Evolutionary conservation across 345 rosid genomes (phyloP).

Genomic region (Acer campestre): DNA sequence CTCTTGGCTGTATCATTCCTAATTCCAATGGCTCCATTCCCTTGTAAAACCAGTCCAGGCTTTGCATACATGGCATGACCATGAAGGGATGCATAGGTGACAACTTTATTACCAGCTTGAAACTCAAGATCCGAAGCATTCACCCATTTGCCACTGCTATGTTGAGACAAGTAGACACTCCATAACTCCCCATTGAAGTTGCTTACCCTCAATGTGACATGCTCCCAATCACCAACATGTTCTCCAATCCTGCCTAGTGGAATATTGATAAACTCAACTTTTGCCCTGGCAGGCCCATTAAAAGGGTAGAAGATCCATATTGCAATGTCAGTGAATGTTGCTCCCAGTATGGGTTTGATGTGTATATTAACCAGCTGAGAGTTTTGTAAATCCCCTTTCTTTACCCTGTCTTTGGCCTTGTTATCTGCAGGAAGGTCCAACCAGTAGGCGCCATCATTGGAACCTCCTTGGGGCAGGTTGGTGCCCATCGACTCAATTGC

Average conservation of each 20-base stretch:
- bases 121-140: slow-evolving; percentile 65
- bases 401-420: slow-evolving; percentile 50
- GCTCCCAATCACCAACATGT: slow-evolving; percentile 96
- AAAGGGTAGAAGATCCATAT: slow-evolving; percentile 86
- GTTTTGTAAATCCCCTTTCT: slow-evolving; percentile 63
- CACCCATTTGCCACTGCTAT: slow-evolving; percentile 76
- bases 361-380: slow-evolving; percentile 56
- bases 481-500: slow-evolving; percentile 52
- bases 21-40: slow-evolving; percentile 55
- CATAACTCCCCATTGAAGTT: slow-evolving; percentile 70
- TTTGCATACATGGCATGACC: slow-evolving; percentile 83
- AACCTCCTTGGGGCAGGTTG: slow-evolving; percentile 89
- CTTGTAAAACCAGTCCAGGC: slow-evolving; percentile 83
- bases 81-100: slow-evolving; percentile 61
- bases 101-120: slow-evolving; percentile 53
- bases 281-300: slow-evolving; percentile 75
- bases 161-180: slow-evolving; percentile 60
- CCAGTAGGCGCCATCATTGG: slow-evolving; percentile 76
- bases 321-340: slow-evolving; percentile 71
- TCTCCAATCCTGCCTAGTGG: slow-evolving; percentile 70
- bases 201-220: slow-evolving; percentile 70
- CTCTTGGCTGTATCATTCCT: slow-evolving; percentile 81
- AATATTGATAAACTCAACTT: slow-evolving; percentile 55
- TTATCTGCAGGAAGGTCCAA: slow-evolving; percentile 68
- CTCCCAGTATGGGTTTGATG: slow-evolving; percentile 76